phyloP scores from a whole-genome alignment of 2,329 filamentous ascomycete genomes.

The Ophiocordyceps robertsii region DNA sequence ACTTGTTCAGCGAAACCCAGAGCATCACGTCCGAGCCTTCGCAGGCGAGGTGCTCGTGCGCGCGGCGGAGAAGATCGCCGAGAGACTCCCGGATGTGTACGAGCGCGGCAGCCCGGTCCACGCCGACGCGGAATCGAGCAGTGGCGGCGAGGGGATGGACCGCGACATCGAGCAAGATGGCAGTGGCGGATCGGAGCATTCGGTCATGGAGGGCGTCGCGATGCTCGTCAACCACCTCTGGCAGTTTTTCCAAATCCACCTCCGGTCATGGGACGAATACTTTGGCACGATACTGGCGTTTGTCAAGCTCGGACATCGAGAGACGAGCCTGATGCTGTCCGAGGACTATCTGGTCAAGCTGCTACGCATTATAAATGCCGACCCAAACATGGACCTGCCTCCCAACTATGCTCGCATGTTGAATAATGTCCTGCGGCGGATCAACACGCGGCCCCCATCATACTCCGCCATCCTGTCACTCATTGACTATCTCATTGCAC shows the following conservation, averaged over 20 bases:
- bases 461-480: slow-evolving; percentile 41
- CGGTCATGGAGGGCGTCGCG: slow-evolving; percentile 22
- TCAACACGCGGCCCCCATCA: slow-evolving; percentile 34
- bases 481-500: slow-evolving; percentile 28
- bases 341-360: slow-evolving; percentile 45
- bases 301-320: slow-evolving; percentile 43
- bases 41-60: slow-evolving; percentile 36
- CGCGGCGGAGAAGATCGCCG: slow-evolving; percentile 39
- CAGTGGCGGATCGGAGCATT: neutral
- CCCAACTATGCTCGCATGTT: slow-evolving; percentile 42
- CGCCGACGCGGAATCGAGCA: slow-evolving; percentile 1
- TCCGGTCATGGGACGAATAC: slow-evolving; percentile 63
- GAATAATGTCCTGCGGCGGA: slow-evolving; percentile 35
- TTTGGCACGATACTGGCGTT: slow-evolving; percentile 61
- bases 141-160: slow-evolving; percentile 13
- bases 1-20: slow-evolving; percentile 48
- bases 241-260: slow-evolving; percentile 44
- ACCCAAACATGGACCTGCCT: slow-evolving; percentile 35
- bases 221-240: slow-evolving; percentile 42
- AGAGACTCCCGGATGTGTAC: slow-evolving; percentile 32
- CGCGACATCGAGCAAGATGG: slow-evolving; percentile 10
- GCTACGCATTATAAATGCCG: slow-evolving; percentile 48
- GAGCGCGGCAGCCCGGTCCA: slow-evolving; percentile 9
- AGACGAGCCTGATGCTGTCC: slow-evolving; percentile 45
- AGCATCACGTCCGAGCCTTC: slow-evolving; percentile 39